These are phyloP conservation scores for Carex kokanica DNA, from an alignment of 176 grass and related monocot species.

Conservation along the genomic window DNA sequence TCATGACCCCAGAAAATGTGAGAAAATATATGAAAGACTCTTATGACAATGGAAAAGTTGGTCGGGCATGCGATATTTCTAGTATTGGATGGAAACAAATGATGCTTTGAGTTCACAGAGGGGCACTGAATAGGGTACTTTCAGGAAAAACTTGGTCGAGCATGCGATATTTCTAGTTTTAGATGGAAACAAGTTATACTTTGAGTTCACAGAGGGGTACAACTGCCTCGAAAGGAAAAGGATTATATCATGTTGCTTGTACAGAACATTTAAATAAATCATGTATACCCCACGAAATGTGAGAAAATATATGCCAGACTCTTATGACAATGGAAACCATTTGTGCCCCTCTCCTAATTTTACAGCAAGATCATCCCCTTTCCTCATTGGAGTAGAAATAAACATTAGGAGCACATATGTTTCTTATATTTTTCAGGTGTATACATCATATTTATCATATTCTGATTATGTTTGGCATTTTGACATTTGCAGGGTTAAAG, in stretches of 20 bases:
- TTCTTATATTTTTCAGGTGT: background rate
- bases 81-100: background rate
- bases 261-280: background rate
- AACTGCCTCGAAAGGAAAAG: background rate
- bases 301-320: background rate
- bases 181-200: background rate
- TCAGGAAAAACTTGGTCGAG: background rate
- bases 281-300: background rate
- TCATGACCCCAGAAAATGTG: background rate
- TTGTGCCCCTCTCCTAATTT: background rate
- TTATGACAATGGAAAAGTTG: background rate
- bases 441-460: background rate
- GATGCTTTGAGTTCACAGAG: conserved; percentile 12
- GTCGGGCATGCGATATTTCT: background rate
- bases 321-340: background rate
- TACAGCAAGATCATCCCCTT: background rate
- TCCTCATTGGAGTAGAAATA: background rate
- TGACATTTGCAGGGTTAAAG: background rate
- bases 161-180: background rate
- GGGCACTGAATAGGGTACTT: background rate
- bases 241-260: background rate
- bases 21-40: background rate
- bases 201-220: background rate
- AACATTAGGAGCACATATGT: background rate
- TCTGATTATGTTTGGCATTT: background rate